Conservation (phyloP, 139 green algal genomes). For the Chlorella sp. region DNA sequence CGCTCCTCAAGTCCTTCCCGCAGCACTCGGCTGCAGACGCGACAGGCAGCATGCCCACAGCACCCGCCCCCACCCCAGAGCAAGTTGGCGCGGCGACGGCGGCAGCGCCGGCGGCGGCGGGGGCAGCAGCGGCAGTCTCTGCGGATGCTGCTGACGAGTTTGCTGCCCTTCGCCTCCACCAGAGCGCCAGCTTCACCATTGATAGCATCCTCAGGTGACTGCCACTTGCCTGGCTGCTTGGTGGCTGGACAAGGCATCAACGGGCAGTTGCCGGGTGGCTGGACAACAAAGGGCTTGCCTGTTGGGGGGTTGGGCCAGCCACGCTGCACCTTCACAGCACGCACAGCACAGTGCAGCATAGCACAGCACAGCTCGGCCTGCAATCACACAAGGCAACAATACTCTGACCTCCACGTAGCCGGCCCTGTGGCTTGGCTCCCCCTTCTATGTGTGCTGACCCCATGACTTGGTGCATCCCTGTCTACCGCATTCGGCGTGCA, state of each 20-base stretch:
- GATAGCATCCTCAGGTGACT: conserved; percentile 32
- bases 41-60: background rate
- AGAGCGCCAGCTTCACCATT: conserved; percentile 38
- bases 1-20: conserved; percentile 36
- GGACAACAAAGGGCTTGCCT: no score
- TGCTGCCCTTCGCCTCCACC: conserved; percentile 15
- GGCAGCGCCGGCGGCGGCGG: background rate
- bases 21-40: conserved; percentile 15
- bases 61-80: background rate
- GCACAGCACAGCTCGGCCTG: background rate
- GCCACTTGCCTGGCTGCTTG: background rate
- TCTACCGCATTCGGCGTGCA: no score
- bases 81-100: background rate
- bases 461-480: no score
- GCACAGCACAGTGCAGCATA: background rate
- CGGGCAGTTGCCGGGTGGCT: background rate
- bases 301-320: background rate
- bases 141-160: background rate
- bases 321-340: no score
- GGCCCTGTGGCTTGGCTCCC: no score
- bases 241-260: background rate
- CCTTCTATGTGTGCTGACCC: no score
- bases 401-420: no score
- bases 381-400: no score
- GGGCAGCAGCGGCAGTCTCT: background rate